A percentile compares a stretch with the other conserved stretches of the same genome.
Conservation (phyloP, 139 green algal genomes). For the Penium margaritaceum region DNA sequence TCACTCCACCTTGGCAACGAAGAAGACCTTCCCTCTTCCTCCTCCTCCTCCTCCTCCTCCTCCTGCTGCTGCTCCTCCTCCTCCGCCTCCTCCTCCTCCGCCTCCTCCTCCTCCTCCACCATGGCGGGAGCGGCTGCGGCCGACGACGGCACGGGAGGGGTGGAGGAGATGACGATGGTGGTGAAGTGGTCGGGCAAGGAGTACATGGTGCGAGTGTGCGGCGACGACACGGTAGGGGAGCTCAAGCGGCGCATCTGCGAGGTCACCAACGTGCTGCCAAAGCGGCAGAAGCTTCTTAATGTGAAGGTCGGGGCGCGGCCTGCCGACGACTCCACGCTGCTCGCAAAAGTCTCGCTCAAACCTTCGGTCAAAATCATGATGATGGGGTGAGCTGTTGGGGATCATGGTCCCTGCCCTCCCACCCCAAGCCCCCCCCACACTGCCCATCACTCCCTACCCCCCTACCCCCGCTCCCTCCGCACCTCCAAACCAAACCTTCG, state of each 20-base stretch:
- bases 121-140: background rate
- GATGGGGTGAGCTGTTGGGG: slow-evolving; percentile 28
- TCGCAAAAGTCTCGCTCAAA: slow-evolving; percentile 17
- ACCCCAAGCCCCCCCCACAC: background rate
- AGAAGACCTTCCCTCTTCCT: too few relatives aligned
- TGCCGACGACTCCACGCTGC: slow-evolving; percentile 21
- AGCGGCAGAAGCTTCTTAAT: slow-evolving; percentile 33
- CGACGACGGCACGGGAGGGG: background rate
- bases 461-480: too few relatives aligned
- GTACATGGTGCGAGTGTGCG: slow-evolving; percentile 7
- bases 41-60: too few relatives aligned
- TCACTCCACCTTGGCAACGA: too few relatives aligned
- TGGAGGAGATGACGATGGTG: slow-evolving; percentile 28
- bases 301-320: slow-evolving; percentile 11
- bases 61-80: too few relatives aligned
- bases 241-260: slow-evolving; percentile 36
- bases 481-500: too few relatives aligned
- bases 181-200: slow-evolving; percentile 26
- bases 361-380: slow-evolving; percentile 37
- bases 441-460: background rate
- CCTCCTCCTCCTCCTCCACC: too few relatives aligned
- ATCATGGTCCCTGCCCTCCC: background rate
- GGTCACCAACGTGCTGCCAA: slow-evolving; percentile 18
- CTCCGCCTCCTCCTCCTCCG: too few relatives aligned
- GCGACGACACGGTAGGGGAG: slow-evolving; percentile 36